Base-by-base conservation (phyloP, 768 basidiomycete genomes). In the Collybia sordida region DNA sequence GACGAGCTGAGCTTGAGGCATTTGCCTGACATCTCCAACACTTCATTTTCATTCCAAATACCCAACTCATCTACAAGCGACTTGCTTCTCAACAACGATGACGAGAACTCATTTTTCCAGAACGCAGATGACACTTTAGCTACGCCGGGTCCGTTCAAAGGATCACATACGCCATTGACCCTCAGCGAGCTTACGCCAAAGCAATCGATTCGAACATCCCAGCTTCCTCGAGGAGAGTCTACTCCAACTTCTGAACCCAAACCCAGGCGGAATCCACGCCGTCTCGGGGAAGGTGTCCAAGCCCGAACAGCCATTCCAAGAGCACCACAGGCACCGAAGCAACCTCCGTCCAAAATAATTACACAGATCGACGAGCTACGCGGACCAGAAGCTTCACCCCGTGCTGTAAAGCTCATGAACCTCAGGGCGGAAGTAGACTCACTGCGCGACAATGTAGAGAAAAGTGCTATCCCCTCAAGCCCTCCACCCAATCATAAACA, bases 31-130 rank as follows among this genome's bases (percentile, higher is more conserved):
- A 59, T 74, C 44, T 79, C 78, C 21, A 72, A 77, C 53, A 57
- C 65, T n/a, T 79, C 77, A 28, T 75, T 73, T 53, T 81, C 80
- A 1, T 80, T 82, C 61, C 78, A 82, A 61, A 79, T 84, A 28
- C 82, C 84, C 3, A 50, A 47, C 28, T 64, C 67, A 6, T 58
- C 65, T 5, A 67, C 66, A 34, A 61, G 63, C 6, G 76, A 73
- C 14, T 79, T 81, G 55, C 73, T 83, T 55, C 74, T 85, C 22
- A 74, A 86, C 3, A 64, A 65, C 6, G 69, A 73, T 39, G 77
- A 83, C 49, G 70, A 72, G 51, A 60, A 67, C 54, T 72, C 75
- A 65, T 77, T 79, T 60, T 70, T 86, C 45, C 63, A 61, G 50
- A 72, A 67, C 50, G 69, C 60, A 15, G 69, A 68, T 43, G 68